Base-by-base conservation (phyloP, 257 asterid species). In the Ophiorrhiza pumila region DNA sequence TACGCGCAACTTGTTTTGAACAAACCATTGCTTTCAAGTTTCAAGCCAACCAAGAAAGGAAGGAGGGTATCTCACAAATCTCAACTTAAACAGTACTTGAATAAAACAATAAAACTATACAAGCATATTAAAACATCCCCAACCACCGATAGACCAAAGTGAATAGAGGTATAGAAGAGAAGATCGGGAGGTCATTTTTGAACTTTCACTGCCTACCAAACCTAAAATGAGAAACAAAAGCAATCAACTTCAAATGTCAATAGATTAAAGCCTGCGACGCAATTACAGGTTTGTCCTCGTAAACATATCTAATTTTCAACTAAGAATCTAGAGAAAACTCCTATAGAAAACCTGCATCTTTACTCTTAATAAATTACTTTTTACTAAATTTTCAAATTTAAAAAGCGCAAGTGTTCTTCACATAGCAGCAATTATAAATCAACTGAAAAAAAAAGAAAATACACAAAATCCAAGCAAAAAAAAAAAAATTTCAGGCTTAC, bases 211-310 rank as follows among this genome's bases (percentile, higher is more conserved):
- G 60, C 83, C 82, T 73, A 79, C 43, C 82, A 61, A 71, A 35
- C 45, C 67, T 47, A 72, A 15, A 60, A 49, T 18, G 64, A 47
- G 65, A 41, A 80, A 52, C 76, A 31, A 35, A 73, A 77, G 25
- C 20, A 27, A 12, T 23, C 58, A 13, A 58, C 53, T 71, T 35
- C 31, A 76, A 43, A 68, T 20, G 72, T 71, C 79, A 74, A 57
- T 82, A 71, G 76, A 72, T 45, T 14, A 64, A 56, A 75, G 27
- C 73, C 65, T 34, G 14, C 22, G 0, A 43, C 23, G 47, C 14
- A 74, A 80, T 76, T 81, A 85, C 92, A 74, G 72, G 69, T 71
- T 27, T 82, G 82, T 42, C 91, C 84, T 65, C 76, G 45, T 41
- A 74, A 72, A 41, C 74, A 29, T 61, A 77, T 77, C 68, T 57